Percentiles rank a stretch among this genome's conserved stretches.
These are phyloP conservation scores for Taphrina communis DNA, from an alignment of 1,139 yeast species.

Conservation along the genomic window DNA sequence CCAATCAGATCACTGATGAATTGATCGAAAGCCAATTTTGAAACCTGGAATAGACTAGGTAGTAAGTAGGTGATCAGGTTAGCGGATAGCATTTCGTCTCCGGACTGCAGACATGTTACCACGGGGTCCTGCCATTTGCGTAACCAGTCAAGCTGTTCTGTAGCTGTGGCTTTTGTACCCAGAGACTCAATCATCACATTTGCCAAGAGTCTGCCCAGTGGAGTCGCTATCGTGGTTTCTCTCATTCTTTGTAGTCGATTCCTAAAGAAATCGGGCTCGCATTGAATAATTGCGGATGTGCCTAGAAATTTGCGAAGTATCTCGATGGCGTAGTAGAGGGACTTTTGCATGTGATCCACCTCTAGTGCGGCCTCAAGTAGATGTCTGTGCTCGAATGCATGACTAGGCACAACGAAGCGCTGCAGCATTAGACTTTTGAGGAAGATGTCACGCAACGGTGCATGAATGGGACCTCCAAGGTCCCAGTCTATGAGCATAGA, in stretches of 20 bases:
- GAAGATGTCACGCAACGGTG: conserved; percentile 34
- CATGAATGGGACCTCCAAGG: conserved; percentile 25
- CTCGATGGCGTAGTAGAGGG: conserved; percentile 37
- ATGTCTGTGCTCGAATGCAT: conserved; percentile 1
- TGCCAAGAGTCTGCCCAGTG: conserved; percentile 30
- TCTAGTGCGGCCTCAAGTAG: conserved; percentile 22
- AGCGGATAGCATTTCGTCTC: background rate
- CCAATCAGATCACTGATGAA: conserved; percentile 15
- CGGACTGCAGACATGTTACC: background rate
- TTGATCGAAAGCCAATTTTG: conserved; percentile 7
- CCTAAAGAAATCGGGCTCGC: conserved; percentile 29
- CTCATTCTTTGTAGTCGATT: conserved; percentile 26
- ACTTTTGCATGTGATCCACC: conserved; percentile 28
- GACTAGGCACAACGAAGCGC: background rate
- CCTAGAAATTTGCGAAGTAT: conserved; percentile 28
- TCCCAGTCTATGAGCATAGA: conserved; percentile 34
- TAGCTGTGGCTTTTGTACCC: background rate
- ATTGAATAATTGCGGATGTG: conserved; percentile 9
- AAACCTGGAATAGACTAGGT: conserved; percentile 23
- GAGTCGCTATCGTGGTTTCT: conserved; percentile 29
- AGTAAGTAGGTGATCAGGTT: conserved; percentile 25
- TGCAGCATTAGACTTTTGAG: conserved; percentile 27
- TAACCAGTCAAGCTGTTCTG: conserved; percentile 26
- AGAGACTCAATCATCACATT: conserved; percentile 20
- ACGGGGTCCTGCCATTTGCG: conserved; percentile 21